phyloP scores from a whole-genome alignment of 1,139 yeast genomes.

The Kodamaea arcana region DNA sequence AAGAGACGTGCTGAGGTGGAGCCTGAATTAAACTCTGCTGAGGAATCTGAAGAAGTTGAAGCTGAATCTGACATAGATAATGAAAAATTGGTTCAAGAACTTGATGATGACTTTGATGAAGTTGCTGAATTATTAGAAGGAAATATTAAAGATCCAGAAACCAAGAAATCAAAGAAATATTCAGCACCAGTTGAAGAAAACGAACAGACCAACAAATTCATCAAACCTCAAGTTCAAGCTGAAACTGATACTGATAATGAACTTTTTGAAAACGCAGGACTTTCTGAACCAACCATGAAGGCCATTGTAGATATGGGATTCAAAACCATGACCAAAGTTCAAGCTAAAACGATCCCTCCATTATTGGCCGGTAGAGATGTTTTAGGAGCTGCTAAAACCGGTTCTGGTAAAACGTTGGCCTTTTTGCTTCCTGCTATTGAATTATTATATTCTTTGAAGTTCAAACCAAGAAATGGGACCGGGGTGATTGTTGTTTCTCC shows the following conservation, averaged over 20 bases:
- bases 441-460: slow-evolving; percentile 78
- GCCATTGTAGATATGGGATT: slow-evolving; percentile 88
- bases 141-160: slow-evolving; percentile 39
- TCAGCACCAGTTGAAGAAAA: slow-evolving; percentile 13
- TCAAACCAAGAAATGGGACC: slow-evolving; percentile 90
- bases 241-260: slow-evolving; percentile 22
- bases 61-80: slow-evolving; percentile 30
- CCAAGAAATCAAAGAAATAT: slow-evolving; percentile 19
- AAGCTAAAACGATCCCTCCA: slow-evolving; percentile 92
- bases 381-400: slow-evolving; percentile 96
- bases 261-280: slow-evolving; percentile 49
- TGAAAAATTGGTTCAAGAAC: slow-evolving; percentile 43
- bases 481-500: slow-evolving; percentile 87
- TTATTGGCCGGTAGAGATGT: slow-evolving; percentile 93
- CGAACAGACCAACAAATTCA: slow-evolving; percentile 20
- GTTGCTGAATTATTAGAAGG: slow-evolving; percentile 51
- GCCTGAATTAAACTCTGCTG: slow-evolving; percentile 3
- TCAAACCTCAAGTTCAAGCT: slow-evolving; percentile 24
- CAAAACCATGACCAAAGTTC: slow-evolving; percentile 85
- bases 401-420: slow-evolving; percentile 96
- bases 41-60: slow-evolving; percentile 3
- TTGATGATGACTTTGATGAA: slow-evolving; percentile 53
- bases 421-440: slow-evolving; percentile 94
- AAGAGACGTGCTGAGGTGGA: slow-evolving; percentile 5
- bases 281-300: slow-evolving; percentile 75